These are phyloP conservation scores for Volvox africanus DNA, from an alignment of 139 green algal species.

Conservation along the genomic window DNA sequence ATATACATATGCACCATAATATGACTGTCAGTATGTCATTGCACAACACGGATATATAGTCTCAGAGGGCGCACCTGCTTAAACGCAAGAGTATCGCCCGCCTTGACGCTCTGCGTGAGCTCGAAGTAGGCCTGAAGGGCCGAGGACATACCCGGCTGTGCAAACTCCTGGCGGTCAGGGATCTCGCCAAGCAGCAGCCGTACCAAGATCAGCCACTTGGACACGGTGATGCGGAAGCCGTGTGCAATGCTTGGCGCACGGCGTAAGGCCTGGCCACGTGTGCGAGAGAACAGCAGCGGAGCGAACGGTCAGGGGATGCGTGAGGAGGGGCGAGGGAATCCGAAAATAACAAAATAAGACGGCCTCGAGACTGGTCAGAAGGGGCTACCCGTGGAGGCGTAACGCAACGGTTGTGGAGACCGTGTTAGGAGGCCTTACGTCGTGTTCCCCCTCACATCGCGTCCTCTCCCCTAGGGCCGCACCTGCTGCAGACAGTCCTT, in stretches of 20 bases:
- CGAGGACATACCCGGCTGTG: slow-evolving; percentile 69
- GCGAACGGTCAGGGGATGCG: background rate
- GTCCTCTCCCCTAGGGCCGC: background rate
- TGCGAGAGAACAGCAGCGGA: background rate
- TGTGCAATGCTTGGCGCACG: slow-evolving; percentile 79
- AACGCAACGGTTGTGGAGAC: no score
- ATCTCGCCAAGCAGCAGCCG: slow-evolving; percentile 98
- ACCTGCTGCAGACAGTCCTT: slow-evolving; percentile 96
- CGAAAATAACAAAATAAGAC: no score
- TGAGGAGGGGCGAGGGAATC: background rate
- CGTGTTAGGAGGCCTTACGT: no score
- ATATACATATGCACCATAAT: no score
- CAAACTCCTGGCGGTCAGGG: slow-evolving; percentile 90
- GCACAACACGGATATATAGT: no score
- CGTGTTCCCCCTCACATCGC: no score
- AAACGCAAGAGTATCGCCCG: slow-evolving; percentile 90
- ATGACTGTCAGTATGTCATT: no score
- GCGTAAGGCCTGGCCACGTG: slow-evolving; percentile 51
- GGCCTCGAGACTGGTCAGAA: no score
- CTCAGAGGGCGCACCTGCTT: slow-evolving; percentile 37
- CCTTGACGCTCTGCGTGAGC: slow-evolving; percentile 87
- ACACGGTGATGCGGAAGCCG: slow-evolving; percentile 89
- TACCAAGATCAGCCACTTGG: slow-evolving; percentile 95
- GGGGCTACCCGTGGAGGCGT: no score
- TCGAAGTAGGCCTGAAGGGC: slow-evolving; percentile 92